Percentiles rank a stretch among this genome's conserved stretches.
These are phyloP conservation scores for Aspergillus tanneri DNA, from an alignment of 2,329 filamentous ascomycete genomes.

Conservation along the genomic window DNA sequence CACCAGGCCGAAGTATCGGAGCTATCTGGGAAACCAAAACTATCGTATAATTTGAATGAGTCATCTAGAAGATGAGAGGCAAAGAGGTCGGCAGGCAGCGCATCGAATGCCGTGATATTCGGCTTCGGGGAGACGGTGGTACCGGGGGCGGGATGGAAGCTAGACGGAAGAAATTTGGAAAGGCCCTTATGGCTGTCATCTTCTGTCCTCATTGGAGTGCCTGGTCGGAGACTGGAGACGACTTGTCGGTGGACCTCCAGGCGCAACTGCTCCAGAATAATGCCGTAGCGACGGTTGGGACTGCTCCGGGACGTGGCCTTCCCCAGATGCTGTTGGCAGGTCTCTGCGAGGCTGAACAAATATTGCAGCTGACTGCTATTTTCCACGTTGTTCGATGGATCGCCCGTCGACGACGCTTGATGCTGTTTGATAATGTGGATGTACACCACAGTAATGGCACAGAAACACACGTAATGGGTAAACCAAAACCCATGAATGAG, in stretches of 20 bases:
- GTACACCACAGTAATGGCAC: neutral
- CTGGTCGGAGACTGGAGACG: neutral
- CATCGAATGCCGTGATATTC: no score
- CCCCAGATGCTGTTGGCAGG: neutral
- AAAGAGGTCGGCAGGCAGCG: no score
- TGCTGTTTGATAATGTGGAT: neutral
- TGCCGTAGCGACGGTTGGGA: neutral
- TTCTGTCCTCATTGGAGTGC: no score
- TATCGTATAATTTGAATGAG: no score
- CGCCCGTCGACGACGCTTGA: neutral
- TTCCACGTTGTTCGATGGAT: neutral
- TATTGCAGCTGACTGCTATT: neutral
- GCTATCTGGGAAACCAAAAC: neutral
- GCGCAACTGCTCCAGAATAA: neutral
- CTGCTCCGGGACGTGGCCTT: neutral
- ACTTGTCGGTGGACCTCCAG: neutral
- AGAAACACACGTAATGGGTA: neutral
- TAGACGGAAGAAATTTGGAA: no score
- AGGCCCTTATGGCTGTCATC: no score
- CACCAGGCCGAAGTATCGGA: neutral
- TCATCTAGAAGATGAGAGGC: no score
- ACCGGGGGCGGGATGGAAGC: no score
- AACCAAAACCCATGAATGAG: neutral
- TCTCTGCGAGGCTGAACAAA: neutral
- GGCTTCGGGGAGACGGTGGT: no score